Conservation (phyloP, 306 rosid genomes). For the Prunus armeniaca region DNA sequence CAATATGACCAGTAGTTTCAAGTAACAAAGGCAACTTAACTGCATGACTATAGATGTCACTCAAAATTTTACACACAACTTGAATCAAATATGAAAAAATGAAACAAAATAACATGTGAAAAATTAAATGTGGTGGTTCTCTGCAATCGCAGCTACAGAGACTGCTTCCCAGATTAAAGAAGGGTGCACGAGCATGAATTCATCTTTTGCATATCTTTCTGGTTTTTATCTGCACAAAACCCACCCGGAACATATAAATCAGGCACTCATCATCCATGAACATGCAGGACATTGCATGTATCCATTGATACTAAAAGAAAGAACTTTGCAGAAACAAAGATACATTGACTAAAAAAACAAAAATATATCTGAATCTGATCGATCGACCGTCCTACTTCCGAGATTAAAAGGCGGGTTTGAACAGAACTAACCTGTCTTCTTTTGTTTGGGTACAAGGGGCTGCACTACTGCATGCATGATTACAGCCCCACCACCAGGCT, state of each 20-base stretch:
- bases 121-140: background rate
- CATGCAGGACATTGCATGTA: background rate
- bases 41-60: background rate
- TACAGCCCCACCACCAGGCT: constrained; percentile 51
- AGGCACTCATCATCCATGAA: background rate
- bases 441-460: constrained; percentile 43
- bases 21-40: background rate
- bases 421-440: constrained; percentile 51
- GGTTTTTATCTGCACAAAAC: constrained; percentile 42
- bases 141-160: constrained; percentile 2
- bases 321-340: background rate
- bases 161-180: constrained; percentile 42
- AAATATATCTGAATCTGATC: too few relatives aligned
- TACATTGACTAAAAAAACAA: background rate
- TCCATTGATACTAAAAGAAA: background rate
- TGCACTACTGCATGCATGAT: constrained; percentile 74
- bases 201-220: constrained; percentile 40
- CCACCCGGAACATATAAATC: background rate
- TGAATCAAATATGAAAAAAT: background rate
- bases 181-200: constrained; percentile 65
- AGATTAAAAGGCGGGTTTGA: background rate
- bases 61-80: background rate
- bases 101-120: background rate
- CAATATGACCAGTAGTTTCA: background rate
- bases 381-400: too few relatives aligned